These are phyloP conservation scores for Colletotrichum chrysophilum DNA, from an alignment of 2,329 filamentous ascomycete species.

Conservation along the genomic window DNA sequence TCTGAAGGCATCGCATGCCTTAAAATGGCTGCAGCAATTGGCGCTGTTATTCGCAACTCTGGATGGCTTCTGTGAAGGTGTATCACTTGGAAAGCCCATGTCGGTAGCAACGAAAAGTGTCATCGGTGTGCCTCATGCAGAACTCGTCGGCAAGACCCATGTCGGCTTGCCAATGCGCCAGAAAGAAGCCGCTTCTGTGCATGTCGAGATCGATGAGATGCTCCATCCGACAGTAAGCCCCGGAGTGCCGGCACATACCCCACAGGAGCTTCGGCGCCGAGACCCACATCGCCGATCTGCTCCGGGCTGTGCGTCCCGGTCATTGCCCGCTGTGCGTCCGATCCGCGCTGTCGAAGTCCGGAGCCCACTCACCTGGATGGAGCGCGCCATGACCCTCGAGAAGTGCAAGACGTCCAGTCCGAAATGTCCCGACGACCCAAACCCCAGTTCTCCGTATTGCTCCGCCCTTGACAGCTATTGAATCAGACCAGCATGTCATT, in stretches of 20 bases:
- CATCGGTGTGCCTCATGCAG: background rate
- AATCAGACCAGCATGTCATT: background rate
- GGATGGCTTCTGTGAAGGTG: background rate
- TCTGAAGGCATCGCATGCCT: background rate
- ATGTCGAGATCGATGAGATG: background rate
- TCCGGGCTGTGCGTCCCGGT: background rate
- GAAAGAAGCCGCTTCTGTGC: background rate
- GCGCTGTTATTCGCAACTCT: background rate
- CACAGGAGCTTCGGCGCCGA: background rate
- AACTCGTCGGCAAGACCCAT: background rate
- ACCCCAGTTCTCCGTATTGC: background rate
- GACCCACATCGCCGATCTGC: background rate
- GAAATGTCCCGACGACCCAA: background rate
- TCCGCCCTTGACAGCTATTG: background rate
- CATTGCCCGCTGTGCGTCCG: background rate
- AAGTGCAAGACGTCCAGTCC: background rate
- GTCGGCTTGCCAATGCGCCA: background rate
- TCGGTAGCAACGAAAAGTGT: background rate
- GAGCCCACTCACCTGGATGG: background rate
- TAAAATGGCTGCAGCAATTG: background rate
- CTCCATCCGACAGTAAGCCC: background rate
- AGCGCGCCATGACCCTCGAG: background rate
- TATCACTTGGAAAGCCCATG: background rate
- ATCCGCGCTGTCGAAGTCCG: background rate
- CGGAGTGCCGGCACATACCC: background rate